Conservation (phyloP, 2,329 filamentous ascomycete species). For the Blumeriella jaapii region DNA sequence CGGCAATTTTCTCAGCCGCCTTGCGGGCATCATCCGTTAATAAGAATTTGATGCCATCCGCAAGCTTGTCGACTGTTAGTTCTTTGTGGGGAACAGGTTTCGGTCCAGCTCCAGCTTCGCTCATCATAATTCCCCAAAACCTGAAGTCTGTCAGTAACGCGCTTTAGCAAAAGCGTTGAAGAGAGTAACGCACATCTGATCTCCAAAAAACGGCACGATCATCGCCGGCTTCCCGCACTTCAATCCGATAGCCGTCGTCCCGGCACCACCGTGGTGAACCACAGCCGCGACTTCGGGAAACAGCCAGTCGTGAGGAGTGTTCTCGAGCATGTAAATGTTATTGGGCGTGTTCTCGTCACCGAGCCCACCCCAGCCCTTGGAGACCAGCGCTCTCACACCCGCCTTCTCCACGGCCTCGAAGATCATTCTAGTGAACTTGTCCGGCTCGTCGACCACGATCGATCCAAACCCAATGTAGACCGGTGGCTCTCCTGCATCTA, state of each 20-base stretch:
- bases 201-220: constrained; percentile 70
- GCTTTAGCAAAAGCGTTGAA: too few relatives aligned
- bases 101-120: constrained; percentile 34
- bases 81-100: constrained; percentile 7
- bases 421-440: constrained; percentile 58
- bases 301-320: constrained; percentile 67
- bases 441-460: constrained; percentile 63
- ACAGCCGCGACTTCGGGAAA: constrained; percentile 56
- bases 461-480: constrained; percentile 69
- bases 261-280: constrained; percentile 68
- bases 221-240: constrained; percentile 62
- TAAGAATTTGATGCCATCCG: constrained; percentile 59
- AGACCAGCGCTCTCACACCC: constrained; percentile 60
- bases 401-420: constrained; percentile 55
- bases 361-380: constrained; percentile 65
- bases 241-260: constrained; percentile 63
- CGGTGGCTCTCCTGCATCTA: constrained; percentile 44
- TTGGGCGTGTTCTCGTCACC: constrained; percentile 49
- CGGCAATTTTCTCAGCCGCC: constrained; percentile 48
- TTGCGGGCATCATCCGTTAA: constrained; percentile 47
- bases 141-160: neutral
- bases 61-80: constrained; percentile 50
- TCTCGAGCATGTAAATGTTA: constrained; percentile 60
- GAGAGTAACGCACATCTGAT: constrained; percentile 48
- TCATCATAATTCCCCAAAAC: constrained; percentile 66